Evolutionary conservation across 345 rosid species (phyloP).

Genomic region (Eucalyptus grandis): DNA sequence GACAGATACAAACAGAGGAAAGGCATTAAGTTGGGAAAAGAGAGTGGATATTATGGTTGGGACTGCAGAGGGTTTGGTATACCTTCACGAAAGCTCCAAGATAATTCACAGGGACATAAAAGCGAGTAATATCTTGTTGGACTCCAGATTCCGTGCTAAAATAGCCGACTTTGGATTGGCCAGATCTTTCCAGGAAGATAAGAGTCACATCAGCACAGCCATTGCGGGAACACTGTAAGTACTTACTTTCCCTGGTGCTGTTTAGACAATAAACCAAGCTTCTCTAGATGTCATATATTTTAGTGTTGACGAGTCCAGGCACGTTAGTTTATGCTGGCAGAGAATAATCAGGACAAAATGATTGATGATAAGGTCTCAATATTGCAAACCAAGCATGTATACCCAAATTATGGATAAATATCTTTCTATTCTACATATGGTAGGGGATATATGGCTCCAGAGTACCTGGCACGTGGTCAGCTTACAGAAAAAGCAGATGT

Average conservation of each 20-base stretch:
- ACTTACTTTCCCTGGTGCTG: neutral
- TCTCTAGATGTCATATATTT: neutral
- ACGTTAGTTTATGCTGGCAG: neutral
- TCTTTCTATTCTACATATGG: neutral
- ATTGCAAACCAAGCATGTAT: neutral
- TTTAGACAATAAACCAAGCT: neutral
- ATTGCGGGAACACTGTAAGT: constrained; percentile 94
- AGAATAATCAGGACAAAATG: neutral
- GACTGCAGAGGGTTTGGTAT: constrained; percentile 78
- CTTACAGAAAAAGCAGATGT: constrained; percentile 88
- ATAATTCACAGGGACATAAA: constrained; percentile 88
- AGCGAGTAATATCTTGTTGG: constrained; percentile 82
- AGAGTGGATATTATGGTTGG: constrained; percentile 53
- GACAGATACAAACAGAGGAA: constrained; percentile 57
- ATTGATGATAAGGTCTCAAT: neutral
- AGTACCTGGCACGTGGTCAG: constrained; percentile 84
- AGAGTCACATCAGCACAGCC: constrained; percentile 94
- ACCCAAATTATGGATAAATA: neutral
- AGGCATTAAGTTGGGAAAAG: constrained; percentile 55
- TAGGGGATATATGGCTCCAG: constrained; percentile 98
- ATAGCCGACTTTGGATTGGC: constrained; percentile 94
- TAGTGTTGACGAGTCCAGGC: neutral
- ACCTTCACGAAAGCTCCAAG: constrained; percentile 72
- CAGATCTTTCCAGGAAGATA: constrained; percentile 78
- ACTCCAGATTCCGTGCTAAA: constrained; percentile 66